Percentiles rank a stretch among this genome's conserved stretches.
Conservation (phyloP, 768 basidiomycete genomes). For the Hericium rajendrae region DNA sequence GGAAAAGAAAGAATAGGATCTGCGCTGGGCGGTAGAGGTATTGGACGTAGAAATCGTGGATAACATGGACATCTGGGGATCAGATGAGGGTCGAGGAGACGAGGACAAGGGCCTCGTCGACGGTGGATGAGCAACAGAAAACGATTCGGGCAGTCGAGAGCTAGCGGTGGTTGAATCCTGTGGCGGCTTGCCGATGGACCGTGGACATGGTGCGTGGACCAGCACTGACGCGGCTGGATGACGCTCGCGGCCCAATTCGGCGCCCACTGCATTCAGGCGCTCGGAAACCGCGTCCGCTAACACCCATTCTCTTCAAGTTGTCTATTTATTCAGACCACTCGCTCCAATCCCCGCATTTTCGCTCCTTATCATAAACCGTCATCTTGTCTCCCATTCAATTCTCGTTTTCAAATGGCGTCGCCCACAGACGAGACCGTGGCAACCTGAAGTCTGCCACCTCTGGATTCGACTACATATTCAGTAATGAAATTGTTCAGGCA, state of each 20-base stretch:
- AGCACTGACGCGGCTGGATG: too few relatives aligned
- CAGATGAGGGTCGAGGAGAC: background rate
- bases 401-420: background rate
- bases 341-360: background rate
- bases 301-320: too few relatives aligned
- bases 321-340: too few relatives aligned
- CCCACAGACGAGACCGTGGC: slow-evolving; percentile 19
- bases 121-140: background rate
- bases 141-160: background rate
- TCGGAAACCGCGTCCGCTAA: too few relatives aligned
- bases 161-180: background rate
- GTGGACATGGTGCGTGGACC: too few relatives aligned
- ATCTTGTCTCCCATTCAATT: background rate
- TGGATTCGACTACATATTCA: slow-evolving; percentile 66
- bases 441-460: slow-evolving; percentile 26
- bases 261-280: too few relatives aligned
- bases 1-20: slow-evolving; percentile 67
- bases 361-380: background rate
- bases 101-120: background rate
- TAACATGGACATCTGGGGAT: slow-evolving; percentile 1
- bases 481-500: slow-evolving; percentile 53
- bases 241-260: too few relatives aligned
- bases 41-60: slow-evolving; percentile 7
- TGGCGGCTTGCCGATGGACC: too few relatives aligned
- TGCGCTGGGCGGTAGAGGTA: slow-evolving; percentile 33